Base-by-base conservation (phyloP, 78 protist species). In the Polysphondylium violaceum region DNA sequence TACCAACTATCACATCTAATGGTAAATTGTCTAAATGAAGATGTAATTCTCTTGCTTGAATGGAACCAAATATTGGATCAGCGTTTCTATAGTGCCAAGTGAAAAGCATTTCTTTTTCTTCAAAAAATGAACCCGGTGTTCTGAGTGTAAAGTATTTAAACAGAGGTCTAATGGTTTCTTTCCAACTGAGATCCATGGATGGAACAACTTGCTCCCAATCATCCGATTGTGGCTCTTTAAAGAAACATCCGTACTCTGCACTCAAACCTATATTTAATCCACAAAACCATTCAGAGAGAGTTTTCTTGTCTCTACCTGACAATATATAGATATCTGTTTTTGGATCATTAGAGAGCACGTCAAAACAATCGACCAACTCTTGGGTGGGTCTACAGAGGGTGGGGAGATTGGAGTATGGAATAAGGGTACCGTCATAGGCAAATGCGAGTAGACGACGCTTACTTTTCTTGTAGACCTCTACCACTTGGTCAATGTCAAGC, bases 161-260 rank as follows among this genome's bases (percentile, higher is more conserved):
- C n/a, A 91, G 63, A 3, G 88, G 89, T 36, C 88, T 58, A 31
- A 91, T 72, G 8, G 85, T 85, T 27, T 64, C 92, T 85, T 75
- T 86, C 88, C 94, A 94, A 21, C 73, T 73, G 1, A 50, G n/a
- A 43, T 83, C 91, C 76, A 71, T 50, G 29, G 74, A 53, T 35
- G 94, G 94, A 29, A 74, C 75, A 41, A 68, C 55, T 31, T 73
- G 87, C 7, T 74, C 87, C 81, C 79, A 71, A 36, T 61, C 87
- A 2, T 0, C 14, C 16, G 87, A 60, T 14, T 67, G 79, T 35
- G 79, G 75, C 4, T 69, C 21, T 38, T 92, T 83, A 31, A 86
- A 27, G 87, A 93, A 95, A 71, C 76, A 87, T 25, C 97, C 97
- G 78, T 95, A 94, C 59, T 96, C 97, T 44, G 97, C 96, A 6